Base-by-base conservation (phyloP, 345 rosid species). In the Kandelia obovata region DNA sequence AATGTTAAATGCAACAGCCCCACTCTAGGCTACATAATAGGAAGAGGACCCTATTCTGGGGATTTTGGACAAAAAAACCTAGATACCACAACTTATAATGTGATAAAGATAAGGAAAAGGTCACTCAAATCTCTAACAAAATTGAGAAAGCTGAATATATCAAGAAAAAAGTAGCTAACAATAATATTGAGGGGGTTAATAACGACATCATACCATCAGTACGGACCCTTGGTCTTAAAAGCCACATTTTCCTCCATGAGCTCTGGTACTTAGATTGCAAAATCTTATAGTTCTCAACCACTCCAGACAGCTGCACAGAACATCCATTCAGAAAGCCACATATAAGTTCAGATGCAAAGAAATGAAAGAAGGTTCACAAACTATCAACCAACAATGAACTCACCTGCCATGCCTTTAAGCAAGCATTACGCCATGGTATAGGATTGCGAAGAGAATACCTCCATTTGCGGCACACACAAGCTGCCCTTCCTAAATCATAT, bases 201-300 rank as follows among this genome's bases (percentile, higher is more conserved):
- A 56, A 21, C 20, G 3, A 69, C 61, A 66, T 39, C 72, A 72
- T 78, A 89, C 98, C 98, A 87, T 94, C 97, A 37, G 88, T 83
- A n/a, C 98, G 92, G 66, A 91, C 83, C 77, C 97, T 83, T 62
- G 98, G 92, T 77, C 98, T 88, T 43, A 78, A 77, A 67, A 94
- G 91, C 98, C 98, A 91, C 98, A 94, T 94, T 82, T 91, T 94
- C 80, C 92, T 89, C 98, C 97, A 94, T 11, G 98, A 94, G 58
- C 97, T 92, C 67, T 86, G 90, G 66, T 88, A 88, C 30, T 76
- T 87, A 52, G 87, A 85, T 82, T 89, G 98, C 85, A 94, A 85
- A 59, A 83, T 70, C 77, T 74, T 82, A 77, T 91, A 94, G 73
- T 91, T 94, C 67, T 89, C 97, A 76, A 89, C 84, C 64, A 87